phyloP scores from a whole-genome alignment of 768 basidiomycete species.

The Lactifluus hygrophoroides region DNA sequence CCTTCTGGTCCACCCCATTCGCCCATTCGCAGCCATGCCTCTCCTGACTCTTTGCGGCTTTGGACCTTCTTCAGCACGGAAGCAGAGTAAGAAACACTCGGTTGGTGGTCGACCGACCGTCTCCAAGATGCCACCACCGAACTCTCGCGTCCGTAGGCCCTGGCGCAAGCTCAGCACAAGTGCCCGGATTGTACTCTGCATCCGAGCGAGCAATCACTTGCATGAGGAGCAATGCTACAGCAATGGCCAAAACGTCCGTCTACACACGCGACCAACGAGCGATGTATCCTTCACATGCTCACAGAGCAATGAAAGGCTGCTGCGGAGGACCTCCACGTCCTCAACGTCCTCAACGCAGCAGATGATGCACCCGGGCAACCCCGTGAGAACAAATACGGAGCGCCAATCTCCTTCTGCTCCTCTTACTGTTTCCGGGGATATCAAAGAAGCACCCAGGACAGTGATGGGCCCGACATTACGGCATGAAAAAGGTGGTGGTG shows the following conservation, averaged over 20 bases:
- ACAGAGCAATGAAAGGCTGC: too few species aligned
- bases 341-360: background rate
- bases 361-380: background rate
- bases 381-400: background rate
- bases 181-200: slow-evolving; percentile 5
- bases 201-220: background rate
- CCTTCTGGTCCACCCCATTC: background rate
- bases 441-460: background rate
- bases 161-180: slow-evolving; percentile 3
- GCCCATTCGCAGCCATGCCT: background rate
- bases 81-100: background rate
- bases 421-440: background rate
- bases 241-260: background rate
- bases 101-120: background rate
- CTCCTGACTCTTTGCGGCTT: background rate
- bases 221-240: background rate
- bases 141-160: background rate
- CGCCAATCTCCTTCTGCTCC: background rate
- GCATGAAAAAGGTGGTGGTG: background rate
- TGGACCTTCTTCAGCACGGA: background rate
- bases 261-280: background rate
- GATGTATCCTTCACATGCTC: background rate
- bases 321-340: background rate
- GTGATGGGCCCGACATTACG: background rate
- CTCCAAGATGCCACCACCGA: background rate